Conservation (phyloP, 148 eudicot species). For the Rhododendron williamsianum region DNA sequence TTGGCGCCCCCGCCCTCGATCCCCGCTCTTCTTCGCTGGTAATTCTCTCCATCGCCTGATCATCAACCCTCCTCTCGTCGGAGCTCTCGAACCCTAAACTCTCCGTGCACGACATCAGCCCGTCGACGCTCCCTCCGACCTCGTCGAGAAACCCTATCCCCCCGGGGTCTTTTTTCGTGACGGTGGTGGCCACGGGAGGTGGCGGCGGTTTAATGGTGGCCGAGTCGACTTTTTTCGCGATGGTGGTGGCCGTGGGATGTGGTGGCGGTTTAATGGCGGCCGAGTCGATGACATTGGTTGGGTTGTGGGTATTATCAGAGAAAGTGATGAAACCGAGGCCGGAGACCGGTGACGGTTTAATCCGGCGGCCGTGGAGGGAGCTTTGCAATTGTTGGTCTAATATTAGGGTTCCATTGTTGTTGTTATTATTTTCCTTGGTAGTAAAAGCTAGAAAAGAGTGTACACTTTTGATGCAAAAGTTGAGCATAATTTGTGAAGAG, state of each 20-base stretch:
- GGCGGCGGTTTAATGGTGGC: constrained; percentile 2
- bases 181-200: background rate
- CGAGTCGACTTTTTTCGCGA: background rate
- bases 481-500: constrained; percentile 13
- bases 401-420: background rate
- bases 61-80: constrained; percentile 35
- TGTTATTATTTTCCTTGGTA: background rate
- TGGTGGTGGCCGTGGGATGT: background rate
- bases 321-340: background rate
- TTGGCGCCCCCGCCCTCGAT: background rate
- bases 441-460: constrained; percentile 10
- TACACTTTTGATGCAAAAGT: constrained; percentile 21
- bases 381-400: background rate
- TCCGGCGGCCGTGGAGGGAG: background rate
- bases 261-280: constrained; percentile 2
- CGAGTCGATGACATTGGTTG: background rate
- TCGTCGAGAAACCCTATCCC: constrained; percentile 26
- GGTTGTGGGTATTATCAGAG: background rate
- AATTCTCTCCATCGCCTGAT: constrained; percentile 9
- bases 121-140: constrained; percentile 21
- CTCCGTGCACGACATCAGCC: constrained; percentile 57
- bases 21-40: no score
- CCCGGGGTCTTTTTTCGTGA: background rate
- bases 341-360: background rate
- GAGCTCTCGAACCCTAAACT: constrained; percentile 68